phyloP scores from a whole-genome alignment of 2,329 filamentous ascomycete genomes.

The Fusarium multiceps region DNA sequence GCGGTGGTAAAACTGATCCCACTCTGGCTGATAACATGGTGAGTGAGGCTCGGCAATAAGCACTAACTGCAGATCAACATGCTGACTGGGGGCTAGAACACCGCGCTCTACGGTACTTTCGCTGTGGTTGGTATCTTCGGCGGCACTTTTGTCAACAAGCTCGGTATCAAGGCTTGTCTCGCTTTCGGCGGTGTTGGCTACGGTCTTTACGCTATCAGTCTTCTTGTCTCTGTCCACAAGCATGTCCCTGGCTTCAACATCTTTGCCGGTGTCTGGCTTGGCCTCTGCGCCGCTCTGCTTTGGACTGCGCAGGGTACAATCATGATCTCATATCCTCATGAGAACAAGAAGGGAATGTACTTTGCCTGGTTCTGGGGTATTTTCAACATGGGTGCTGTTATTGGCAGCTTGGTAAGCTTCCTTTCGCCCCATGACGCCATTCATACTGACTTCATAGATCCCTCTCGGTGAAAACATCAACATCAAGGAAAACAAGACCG shows the following conservation, averaged over 20 bases:
- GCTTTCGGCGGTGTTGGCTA: conserved; percentile 81
- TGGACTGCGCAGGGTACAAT: conserved; percentile 88
- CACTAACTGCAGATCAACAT: neutral
- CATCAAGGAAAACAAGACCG: conserved; percentile 53
- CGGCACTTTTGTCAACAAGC: conserved; percentile 79
- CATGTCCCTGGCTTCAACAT: conserved; percentile 56
- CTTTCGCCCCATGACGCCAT: no score
- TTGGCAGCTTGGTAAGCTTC: conserved; percentile 72
- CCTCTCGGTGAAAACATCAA: conserved; percentile 48
- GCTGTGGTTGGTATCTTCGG: conserved; percentile 74
- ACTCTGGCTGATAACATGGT: conserved; percentile 55
- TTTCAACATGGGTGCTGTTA: conserved; percentile 91
- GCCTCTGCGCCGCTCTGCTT: conserved; percentile 80
- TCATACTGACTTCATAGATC: conserved; percentile 58
- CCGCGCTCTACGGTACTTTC: conserved; percentile 77
- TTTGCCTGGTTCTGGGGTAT: conserved; percentile 96
- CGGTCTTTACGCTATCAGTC: conserved; percentile 73
- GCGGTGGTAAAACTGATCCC: conserved; percentile 63
- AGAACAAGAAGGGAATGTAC: conserved; percentile 85
- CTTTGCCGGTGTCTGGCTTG: conserved; percentile 80
- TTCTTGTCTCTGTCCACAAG: conserved; percentile 77
- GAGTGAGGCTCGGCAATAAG: conserved; percentile 19
- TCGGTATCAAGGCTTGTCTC: conserved; percentile 75
- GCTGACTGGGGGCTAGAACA: conserved; percentile 48
- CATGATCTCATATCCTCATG: conserved; percentile 89